These are phyloP conservation scores for Odontarrhena argentea DNA, from an alignment of 345 rosid species.

Conservation along the genomic window DNA sequence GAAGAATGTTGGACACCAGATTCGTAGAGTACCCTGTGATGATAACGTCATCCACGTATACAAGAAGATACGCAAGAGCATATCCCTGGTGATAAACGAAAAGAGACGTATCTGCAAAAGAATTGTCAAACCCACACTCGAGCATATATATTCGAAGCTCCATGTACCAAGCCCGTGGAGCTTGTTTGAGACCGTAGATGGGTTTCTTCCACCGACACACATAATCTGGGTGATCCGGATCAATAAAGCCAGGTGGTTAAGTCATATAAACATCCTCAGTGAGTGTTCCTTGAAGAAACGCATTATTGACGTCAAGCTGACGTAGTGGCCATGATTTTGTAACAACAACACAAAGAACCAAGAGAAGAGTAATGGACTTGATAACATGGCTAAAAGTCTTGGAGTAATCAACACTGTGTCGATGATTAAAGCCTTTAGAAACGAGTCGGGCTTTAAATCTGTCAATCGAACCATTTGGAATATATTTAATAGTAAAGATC, in stretches of 20 bases:
- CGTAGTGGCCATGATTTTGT: not conserved
- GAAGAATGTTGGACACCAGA: no score
- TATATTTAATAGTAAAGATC: not conserved
- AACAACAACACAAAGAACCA: not conserved
- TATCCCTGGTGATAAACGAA: not conserved
- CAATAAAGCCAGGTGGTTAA: constrained; percentile 1
- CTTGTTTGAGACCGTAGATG: not conserved
- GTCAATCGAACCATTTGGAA: accelerated
- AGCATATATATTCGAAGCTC: not conserved
- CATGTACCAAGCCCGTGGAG: not conserved
- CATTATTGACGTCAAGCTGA: not conserved
- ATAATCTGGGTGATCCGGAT: not conserved
- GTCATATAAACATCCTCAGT: not conserved
- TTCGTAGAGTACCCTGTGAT: not conserved
- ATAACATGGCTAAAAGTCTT: not conserved
- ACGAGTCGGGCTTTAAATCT: not conserved
- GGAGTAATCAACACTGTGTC: not conserved
- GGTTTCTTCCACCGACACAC: not conserved
- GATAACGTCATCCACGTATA: not conserved
- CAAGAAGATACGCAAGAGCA: not conserved
- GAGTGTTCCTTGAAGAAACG: not conserved
- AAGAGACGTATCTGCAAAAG: not conserved
- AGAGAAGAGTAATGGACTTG: not conserved
- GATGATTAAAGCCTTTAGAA: not conserved
- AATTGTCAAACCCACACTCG: accelerated